Evolutionary conservation across 257 asterid genomes (phyloP), one percentile per base, ranked within the genome.

Genomic region (Nicotiana sylvestris): DNA sequence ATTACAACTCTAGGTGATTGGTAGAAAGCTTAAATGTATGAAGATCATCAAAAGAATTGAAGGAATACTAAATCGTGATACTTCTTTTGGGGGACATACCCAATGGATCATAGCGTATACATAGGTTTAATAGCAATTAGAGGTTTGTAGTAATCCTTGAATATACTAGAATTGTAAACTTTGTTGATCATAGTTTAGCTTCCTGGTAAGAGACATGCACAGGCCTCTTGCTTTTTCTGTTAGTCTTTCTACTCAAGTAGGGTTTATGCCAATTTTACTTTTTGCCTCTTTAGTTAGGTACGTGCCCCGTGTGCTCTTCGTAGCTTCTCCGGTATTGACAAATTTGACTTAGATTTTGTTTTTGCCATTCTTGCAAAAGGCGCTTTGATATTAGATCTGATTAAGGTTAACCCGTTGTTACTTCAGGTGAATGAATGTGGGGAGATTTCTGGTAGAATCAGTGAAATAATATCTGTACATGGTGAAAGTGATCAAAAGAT

Each of bases 401-500:
- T 12, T 33, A 51, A 83, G 17, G 29, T 78, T 76, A 83, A 77
- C 2, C 78, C 3, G 56, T 33, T 83, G 35, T 67, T 70, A 84
- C 61, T 76, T 81, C 87, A 96, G 98, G 99, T 93, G 74, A 82
- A 79, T 86, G 98, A 96, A 88, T 96, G 98, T 84, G 85, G 85
- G 82, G 77, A 85, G 80, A 85, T 90, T 82, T 94, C 98, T 32
- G 61, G 85, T 84, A 88, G 97, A 89, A 94, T 96, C 84, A 89
- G 93, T 81, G 99, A 96, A 82, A 87, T 93, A 18, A 91, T 96
- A 82, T 92, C 92, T 46, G 87, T 94, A 82, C 93, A 96, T 53
- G 93, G 98, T 67, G 99, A 96, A 90, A 87, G 43, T 61, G 98
- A 94, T 88, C 93, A 93, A 85, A 93, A 86, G 86, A 86, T 87